These are phyloP conservation scores for Simmondsia chinensis DNA, from an alignment of 148 eudicot species.

Conservation along the genomic window DNA sequence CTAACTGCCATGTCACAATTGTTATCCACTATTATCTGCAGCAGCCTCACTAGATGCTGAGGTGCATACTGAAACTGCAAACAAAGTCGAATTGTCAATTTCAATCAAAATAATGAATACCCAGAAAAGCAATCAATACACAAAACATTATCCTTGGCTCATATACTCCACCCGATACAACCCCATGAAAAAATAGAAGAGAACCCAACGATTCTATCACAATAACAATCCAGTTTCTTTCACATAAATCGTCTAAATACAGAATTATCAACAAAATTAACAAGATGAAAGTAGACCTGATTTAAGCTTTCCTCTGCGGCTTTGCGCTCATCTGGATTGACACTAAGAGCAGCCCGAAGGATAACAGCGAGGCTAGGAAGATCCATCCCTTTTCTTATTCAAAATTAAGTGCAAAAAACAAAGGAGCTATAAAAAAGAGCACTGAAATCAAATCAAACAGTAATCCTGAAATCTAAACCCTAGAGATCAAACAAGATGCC, in stretches of 20 bases:
- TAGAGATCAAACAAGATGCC: slow-evolving; percentile 1
- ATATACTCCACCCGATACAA: too few species aligned
- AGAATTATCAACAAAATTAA: background rate
- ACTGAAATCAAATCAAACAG: slow-evolving; percentile 15
- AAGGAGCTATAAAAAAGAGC: background rate
- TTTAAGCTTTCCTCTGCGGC: slow-evolving; percentile 90
- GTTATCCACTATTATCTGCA: slow-evolving; percentile 88
- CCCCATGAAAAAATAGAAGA: too few species aligned
- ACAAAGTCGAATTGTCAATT: background rate
- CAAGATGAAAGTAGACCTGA: slow-evolving; percentile 34
- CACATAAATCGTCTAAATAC: background rate
- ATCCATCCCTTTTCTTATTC: slow-evolving; percentile 47
- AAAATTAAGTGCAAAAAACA: background rate
- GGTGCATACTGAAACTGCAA: slow-evolving; percentile 82
- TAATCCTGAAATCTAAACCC: slow-evolving; percentile 17
- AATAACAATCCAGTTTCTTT: too few species aligned
- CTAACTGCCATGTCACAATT: slow-evolving; percentile 84
- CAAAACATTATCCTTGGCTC: too few species aligned
- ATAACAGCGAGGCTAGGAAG: slow-evolving; percentile 61
- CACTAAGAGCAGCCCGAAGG: slow-evolving; percentile 89
- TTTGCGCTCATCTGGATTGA: slow-evolving; percentile 84
- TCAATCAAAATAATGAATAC: background rate
- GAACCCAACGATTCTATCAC: too few species aligned
- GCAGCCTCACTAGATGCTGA: slow-evolving; percentile 88
- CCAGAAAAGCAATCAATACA: too few species aligned